Base-by-base conservation (phyloP, 2,329 filamentous ascomycete genomes). In the Dothideomycetidae sp. region DNA sequence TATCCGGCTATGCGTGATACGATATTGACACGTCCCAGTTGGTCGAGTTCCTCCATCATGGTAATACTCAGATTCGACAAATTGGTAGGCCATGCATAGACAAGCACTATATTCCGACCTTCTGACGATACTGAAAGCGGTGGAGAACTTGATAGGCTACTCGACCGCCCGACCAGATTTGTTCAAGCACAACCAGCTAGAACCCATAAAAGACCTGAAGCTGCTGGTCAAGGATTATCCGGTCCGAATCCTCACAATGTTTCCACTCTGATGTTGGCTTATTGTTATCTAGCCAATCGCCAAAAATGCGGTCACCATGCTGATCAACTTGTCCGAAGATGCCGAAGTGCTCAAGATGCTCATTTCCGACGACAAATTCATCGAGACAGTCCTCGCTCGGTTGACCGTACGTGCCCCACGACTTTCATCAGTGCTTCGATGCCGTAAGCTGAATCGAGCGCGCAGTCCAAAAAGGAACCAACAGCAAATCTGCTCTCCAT, bases 41-140 rank as follows among this genome's bases (percentile, higher is more conserved):
- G 37, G 84, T 94, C 44, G 84, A 85, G 56, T 94, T 96, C 61
- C 81, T 96, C 42, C 80, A 82, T 59, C 80, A 93, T 62, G 82
- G 82, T 42, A 93, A 92, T 56, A 83, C 84, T 29, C 81, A 93
- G 56, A 84, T 96, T 46, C 76, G 90, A 49, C 76, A 83, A 56
- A 70, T 88, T 48, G 77, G 77, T 81, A 63, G 50, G 60, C 36
- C 39, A 37, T 38, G 18, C 32, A 43, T 39, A 33, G 7, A 7
- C 7, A n/a, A 16, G 31, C 18, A 31, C 16, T 32, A 15, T 12
- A 28, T 10, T 1, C 2, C 26, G 17, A 32, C 5, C 14, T 37
- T 33, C 10, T 31, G 18, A 5, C 12, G 12, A 36, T 14, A 31
- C 30, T 40, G 41, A 36, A 35, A 79, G 86, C 86, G 33, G 75